Conservation (phyloP, 345 rosid genomes). For the Diplotaxis tenuifolia region DNA sequence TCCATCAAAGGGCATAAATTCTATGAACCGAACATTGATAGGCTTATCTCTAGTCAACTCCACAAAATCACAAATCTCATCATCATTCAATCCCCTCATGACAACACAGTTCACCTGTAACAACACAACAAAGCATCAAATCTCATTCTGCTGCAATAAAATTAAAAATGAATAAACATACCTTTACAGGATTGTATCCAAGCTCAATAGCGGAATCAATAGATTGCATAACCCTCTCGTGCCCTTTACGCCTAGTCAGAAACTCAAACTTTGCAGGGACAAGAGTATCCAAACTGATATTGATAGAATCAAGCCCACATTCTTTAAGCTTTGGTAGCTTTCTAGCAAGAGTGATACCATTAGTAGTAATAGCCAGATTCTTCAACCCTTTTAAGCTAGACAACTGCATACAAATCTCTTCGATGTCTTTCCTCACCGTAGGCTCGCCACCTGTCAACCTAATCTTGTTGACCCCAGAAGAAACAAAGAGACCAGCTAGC, state of each 20-base stretch:
- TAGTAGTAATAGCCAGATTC: constrained; percentile 78
- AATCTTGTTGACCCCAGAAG: constrained; percentile 84
- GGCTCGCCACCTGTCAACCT: constrained; percentile 98
- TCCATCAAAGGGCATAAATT: constrained; percentile 99
- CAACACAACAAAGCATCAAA: constrained; percentile 15
- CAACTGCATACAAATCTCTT: constrained; percentile 63
- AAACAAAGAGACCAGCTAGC: constrained; percentile 70
- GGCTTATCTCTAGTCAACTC: constrained; percentile 76
- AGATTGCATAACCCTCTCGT: constrained; percentile 71
- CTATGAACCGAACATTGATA: constrained; percentile 87
- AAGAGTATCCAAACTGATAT: constrained; percentile 84
- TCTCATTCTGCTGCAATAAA: background rate
- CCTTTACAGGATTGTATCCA: constrained; percentile 90
- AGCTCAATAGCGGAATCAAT: constrained; percentile 72
- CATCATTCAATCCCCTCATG: constrained; percentile 94
- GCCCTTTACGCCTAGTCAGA: constrained; percentile 84
- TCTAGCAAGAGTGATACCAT: constrained; percentile 79
- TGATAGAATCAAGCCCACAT: constrained; percentile 64
- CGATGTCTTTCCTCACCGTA: constrained; percentile 75
- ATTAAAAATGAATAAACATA: constrained; percentile 27
- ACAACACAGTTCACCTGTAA: constrained; percentile 87
- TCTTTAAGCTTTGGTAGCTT: constrained; percentile 79
- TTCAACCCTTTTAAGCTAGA: constrained; percentile 80
- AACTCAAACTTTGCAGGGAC: constrained; percentile 91
- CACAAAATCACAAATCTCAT: constrained; percentile 92